Base-by-base conservation (phyloP, 2,329 filamentous ascomycete species). In the Acrodontium crateriforme region DNA sequence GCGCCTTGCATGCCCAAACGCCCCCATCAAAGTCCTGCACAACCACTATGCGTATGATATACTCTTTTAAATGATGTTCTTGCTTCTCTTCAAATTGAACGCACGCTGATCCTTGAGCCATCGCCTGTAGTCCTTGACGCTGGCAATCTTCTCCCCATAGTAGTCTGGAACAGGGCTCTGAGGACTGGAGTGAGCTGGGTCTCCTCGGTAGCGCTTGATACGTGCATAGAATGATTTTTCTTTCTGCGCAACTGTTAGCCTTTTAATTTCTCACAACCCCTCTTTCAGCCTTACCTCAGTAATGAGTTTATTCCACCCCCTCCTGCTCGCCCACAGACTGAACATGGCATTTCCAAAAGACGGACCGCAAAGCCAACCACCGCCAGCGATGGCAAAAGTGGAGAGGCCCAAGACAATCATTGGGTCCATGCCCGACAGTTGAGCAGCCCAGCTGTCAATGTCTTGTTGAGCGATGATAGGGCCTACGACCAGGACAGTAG, bases 31-130 rank as follows among this genome's bases (percentile, higher is more conserved):
- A n/a, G n/a, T n/a, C n/a, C n/a, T n/a, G n/a, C n/a, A n/a, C n/a
- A n/a, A n/a, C n/a, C n/a, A n/a, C n/a, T n/a, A n/a, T n/a, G n/a
- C n/a, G n/a, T n/a, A n/a, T n/a, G n/a, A n/a, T n/a, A n/a, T n/a
- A n/a, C n/a, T 13, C 18, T 14, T 28, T 61, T 54, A 76, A 38
- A 75, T 57, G 54, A 74, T 73, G 46, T 60, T 71, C 41, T 62
- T 71, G 53, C 73, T 75, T 71, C 91, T 92, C 65, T 84, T 84
- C 32, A 62, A 45, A 62, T 92, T 93, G 62, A 93, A 98, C 7
- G 85, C 87, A 37, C 87, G 69, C 65, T 95, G 89, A 51, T 98
- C 89, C 66, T 93, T 95, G 48, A 98, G 61, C 89, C 89, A 98
- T 54, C 83, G 77, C 47, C 89, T 67, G 56, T 95, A 98, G 25